Evolutionary conservation across 331 rosid genomes (phyloP).

Genomic region (Spiraea crenata): DNA sequence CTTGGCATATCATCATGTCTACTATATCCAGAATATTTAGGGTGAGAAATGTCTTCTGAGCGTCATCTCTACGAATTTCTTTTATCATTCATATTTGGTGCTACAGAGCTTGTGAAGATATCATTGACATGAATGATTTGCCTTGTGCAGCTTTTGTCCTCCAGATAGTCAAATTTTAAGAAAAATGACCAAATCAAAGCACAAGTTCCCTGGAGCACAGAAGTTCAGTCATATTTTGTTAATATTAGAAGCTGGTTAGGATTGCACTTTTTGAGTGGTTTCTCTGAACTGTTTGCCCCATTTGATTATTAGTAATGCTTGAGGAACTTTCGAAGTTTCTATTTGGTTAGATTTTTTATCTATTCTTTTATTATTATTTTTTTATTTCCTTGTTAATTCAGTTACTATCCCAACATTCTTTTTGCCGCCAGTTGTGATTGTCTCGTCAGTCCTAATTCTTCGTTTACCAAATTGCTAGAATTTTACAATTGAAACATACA

Average conservation of each 20-base stretch:
- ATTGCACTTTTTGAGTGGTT: neutral
- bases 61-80: neutral
- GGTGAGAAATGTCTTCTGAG: neutral
- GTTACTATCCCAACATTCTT: neutral
- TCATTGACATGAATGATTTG: neutral
- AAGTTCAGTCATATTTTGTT: neutral
- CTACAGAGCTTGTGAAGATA: neutral
- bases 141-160: neutral
- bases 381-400: too few species aligned
- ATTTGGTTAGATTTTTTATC: neutral
- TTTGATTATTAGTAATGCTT: neutral
- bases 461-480: neutral
- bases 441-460: neutral
- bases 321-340: neutral
- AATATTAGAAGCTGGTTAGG: neutral
- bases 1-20: too few species aligned
- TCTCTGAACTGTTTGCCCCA: neutral
- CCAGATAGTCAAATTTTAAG: neutral
- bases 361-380: neutral
- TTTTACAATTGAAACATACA: too few species aligned
- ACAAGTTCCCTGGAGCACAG: neutral
- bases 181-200: neutral
- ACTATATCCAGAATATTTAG: too few species aligned
- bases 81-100: constrained; percentile 5
- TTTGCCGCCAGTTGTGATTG: neutral